Evolutionary conservation across 805 yeast genomes (phyloP), one percentile per base, ranked within the genome.

Genomic region (Nakazawaea populi): DNA sequence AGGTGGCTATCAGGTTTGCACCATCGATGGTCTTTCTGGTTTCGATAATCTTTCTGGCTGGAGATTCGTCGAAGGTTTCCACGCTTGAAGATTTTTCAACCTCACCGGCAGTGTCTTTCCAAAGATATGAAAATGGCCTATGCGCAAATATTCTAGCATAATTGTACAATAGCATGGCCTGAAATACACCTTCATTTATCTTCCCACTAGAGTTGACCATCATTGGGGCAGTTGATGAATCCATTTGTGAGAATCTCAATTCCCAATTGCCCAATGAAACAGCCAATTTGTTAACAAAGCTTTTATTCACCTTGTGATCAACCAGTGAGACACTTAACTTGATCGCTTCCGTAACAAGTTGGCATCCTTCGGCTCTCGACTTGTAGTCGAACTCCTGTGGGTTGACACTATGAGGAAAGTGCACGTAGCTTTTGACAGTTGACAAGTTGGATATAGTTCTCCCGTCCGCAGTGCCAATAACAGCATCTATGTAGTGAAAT

Each of bases 121-220:
- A 77, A 4, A 77, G 62, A 57, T 70, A 76, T 8, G 82, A 76
- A 51, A 77, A 69, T 2, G 82, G 83, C 51, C 82, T 60, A 59
- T 77, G 80, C 4, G 77, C 74, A 55, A 77, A 77, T n/a, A 78
- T 75, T 54, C 74, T 75, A 1, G 82, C 80, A 60, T 77, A 77
- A 52, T 73, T 74, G 48, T 73, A 65, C 60, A 78, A 60, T 50
- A 76, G 65, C 8, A 74, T 66, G 1, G 80, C 70, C 55, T 78
- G 82, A 48, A 76, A 80, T 3, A 77, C 74, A 31, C 82, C 83
- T 51, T 78, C 81, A 56, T 78, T 78, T 10, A 77, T 76, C 5
- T 54, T 54, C 1, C 82, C 82, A 54, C 62, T 62, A 12, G 66
- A 57, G 54, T 71, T 68, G 10, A 77, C 67, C 32, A 78, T 60